Evolutionary conservation across 2,329 filamentous ascomycete species (phyloP).

Genomic region (Didymella glomerata): DNA sequence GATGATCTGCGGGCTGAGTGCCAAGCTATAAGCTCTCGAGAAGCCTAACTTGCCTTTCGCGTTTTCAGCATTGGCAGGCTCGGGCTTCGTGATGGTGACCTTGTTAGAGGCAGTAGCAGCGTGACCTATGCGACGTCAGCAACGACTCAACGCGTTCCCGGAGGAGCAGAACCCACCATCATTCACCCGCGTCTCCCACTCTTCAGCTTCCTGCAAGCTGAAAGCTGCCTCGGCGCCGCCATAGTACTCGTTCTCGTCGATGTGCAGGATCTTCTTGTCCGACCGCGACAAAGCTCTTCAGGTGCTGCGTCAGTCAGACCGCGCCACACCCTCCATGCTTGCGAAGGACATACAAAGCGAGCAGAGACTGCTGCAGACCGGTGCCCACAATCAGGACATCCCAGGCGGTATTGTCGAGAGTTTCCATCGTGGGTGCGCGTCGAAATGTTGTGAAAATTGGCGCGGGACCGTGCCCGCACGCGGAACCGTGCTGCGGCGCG

Average conservation of each 20-base stretch:
- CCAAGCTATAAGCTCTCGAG: constrained; percentile 80
- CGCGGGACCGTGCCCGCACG: background rate
- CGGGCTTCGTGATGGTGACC: constrained; percentile 46
- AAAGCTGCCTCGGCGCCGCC: constrained; percentile 86
- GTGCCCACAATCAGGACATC: constrained; percentile 64
- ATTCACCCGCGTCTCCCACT: constrained; percentile 68
- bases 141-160: background rate
- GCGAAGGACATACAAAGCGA: constrained; percentile 59
- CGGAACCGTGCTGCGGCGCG: constrained; percentile 30
- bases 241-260: constrained; percentile 89
- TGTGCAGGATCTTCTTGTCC: constrained; percentile 87
- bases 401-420: constrained; percentile 60
- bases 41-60: constrained; percentile 60
- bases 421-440: constrained; percentile 52
- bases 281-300: constrained; percentile 90
- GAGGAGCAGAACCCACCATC: constrained; percentile 37
- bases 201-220: constrained; percentile 80
- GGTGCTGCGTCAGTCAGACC: constrained; percentile 75
- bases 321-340: constrained; percentile 42
- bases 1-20: constrained; percentile 84
- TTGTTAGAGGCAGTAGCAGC: constrained; percentile 38
- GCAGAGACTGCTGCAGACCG: constrained; percentile 61
- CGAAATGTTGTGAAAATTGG: constrained; percentile 29
- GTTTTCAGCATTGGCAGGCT: constrained; percentile 29
- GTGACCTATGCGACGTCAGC: constrained; percentile 28